phyloP scores from a whole-genome alignment of 2,329 filamentous ascomycete species.

The Microdochium nivale region DNA sequence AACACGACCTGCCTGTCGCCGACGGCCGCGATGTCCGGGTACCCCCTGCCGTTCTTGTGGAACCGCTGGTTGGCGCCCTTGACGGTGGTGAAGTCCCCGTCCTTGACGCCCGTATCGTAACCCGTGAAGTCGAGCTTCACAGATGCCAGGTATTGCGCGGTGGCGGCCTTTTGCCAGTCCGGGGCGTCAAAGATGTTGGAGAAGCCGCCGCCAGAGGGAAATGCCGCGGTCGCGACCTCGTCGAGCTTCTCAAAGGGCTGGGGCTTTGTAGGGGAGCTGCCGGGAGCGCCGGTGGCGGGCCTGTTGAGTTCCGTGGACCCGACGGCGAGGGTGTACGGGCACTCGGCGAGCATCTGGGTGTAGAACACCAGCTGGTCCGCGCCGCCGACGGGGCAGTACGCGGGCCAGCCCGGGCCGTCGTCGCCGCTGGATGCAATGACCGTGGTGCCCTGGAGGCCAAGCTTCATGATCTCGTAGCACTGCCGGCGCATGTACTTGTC shows the following conservation, averaged over 20 bases:
- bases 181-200: slow-evolving; percentile 22
- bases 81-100: slow-evolving; percentile 23
- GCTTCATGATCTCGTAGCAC: slow-evolving; percentile 43
- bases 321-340: slow-evolving; percentile 42
- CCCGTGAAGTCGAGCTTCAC: slow-evolving; percentile 16
- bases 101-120: slow-evolving; percentile 21
- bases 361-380: slow-evolving; percentile 32
- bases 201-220: slow-evolving; percentile 22
- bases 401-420: slow-evolving; percentile 26
- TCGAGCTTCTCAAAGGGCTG: slow-evolving; percentile 7
- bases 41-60: slow-evolving; percentile 35
- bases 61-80: slow-evolving; percentile 25
- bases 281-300: slow-evolving; percentile 4
- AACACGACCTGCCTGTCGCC: slow-evolving; percentile 26
- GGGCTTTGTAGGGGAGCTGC: too few species aligned
- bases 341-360: slow-evolving; percentile 37
- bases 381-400: slow-evolving; percentile 29
- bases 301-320: slow-evolving; percentile 22
- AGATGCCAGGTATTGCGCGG: slow-evolving; percentile 14
- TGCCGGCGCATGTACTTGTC: slow-evolving; percentile 42
- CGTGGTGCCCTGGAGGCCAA: slow-evolving; percentile 39
- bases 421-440: slow-evolving; percentile 40
- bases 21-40: slow-evolving; percentile 38
- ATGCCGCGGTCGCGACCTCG: slow-evolving; percentile 10
- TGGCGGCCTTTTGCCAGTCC: slow-evolving; percentile 16